A percentile compares a stretch with the other conserved stretches of the same genome.
Evolutionary conservation across 2,329 filamentous ascomycete genomes (phyloP).

Genomic region (Blastomyces percursus): DNA sequence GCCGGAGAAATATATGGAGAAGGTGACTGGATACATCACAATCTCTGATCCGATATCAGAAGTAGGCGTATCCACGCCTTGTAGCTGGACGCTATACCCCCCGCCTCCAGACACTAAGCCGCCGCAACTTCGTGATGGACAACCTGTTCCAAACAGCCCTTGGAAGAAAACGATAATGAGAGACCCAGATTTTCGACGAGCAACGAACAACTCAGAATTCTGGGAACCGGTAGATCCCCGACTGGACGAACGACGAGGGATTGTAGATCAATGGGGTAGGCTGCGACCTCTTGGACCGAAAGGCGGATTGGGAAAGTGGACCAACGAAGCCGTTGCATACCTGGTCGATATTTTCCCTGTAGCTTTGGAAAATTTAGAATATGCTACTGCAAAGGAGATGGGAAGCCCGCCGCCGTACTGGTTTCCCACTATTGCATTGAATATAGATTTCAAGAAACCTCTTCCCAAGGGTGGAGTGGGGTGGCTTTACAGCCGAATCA

Average conservation of each 20-base stretch:
- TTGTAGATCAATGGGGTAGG: background rate
- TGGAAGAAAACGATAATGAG: constrained; percentile 1
- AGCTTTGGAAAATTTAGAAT: background rate
- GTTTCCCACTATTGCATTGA: constrained; percentile 2
- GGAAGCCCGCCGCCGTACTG: background rate
- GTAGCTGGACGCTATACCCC: background rate
- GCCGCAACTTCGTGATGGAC: background rate
- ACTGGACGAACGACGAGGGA: background rate
- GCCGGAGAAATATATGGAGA: background rate
- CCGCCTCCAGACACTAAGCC: constrained; percentile 3
- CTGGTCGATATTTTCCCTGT: constrained; percentile 1
- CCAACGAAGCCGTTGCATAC: constrained; percentile 1
- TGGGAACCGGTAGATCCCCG: constrained; percentile 1
- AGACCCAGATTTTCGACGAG: background rate
- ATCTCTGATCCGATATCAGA: constrained; percentile 4
- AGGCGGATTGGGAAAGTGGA: background rate
- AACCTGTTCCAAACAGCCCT: background rate
- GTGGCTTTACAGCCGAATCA: constrained; percentile 2
- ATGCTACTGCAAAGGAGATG: background rate
- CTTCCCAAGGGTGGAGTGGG: background rate
- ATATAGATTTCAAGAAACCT: constrained; percentile 3
- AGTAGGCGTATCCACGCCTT: background rate
- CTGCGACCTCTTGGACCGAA: background rate
- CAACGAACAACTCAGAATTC: constrained; percentile 1
- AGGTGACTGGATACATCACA: background rate